These are phyloP conservation scores for Parafenestella ontariensis DNA, from an alignment of 2,329 filamentous ascomycete genomes.

Conservation along the genomic window DNA sequence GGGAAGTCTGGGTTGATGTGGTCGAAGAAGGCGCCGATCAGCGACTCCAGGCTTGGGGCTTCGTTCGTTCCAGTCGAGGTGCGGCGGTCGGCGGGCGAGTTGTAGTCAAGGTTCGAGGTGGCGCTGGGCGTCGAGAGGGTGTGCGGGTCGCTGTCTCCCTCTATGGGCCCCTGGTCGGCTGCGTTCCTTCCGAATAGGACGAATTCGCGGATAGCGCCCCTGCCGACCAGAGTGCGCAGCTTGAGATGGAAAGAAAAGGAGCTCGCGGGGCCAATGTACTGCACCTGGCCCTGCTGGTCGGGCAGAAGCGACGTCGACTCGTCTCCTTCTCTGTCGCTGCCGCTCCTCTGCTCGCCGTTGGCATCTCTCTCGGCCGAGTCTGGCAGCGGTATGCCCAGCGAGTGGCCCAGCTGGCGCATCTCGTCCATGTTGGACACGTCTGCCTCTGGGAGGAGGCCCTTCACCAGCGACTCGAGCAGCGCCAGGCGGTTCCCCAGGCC, in stretches of 20 bases:
- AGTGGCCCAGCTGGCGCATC: slow-evolving; percentile 49
- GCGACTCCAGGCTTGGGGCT: slow-evolving; percentile 38
- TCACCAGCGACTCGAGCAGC: slow-evolving; percentile 54
- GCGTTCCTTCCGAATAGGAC: slow-evolving; percentile 53
- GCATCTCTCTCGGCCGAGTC: slow-evolving; percentile 26
- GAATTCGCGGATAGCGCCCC: slow-evolving; percentile 43
- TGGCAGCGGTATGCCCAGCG: slow-evolving; percentile 51
- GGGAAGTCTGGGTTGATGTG: slow-evolving; percentile 53
- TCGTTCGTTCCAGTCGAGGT: slow-evolving; percentile 16
- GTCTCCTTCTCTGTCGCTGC: slow-evolving; percentile 38
- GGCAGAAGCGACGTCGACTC: slow-evolving; percentile 48
- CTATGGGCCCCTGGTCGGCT: slow-evolving; percentile 37
- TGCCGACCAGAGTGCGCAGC: slow-evolving; percentile 49
- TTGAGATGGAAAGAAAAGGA: slow-evolving; percentile 54
- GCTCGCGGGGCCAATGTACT: slow-evolving; percentile 55
- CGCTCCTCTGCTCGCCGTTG: slow-evolving; percentile 21
- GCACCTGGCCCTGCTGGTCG: slow-evolving; percentile 54
- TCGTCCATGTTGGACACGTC: slow-evolving; percentile 53
- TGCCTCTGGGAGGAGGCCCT: slow-evolving; percentile 53
- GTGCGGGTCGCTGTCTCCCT: slow-evolving; percentile 25
- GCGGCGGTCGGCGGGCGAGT: slow-evolving; percentile 30
- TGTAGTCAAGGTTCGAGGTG: slow-evolving; percentile 25
- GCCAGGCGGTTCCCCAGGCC: slow-evolving; percentile 50
- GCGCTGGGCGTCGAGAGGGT: slow-evolving; percentile 30
- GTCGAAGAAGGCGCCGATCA: slow-evolving; percentile 53